Evolutionary conservation across 2,329 filamentous ascomycete species (phyloP).

Genomic region (Rhexocercosporidium sp.): DNA sequence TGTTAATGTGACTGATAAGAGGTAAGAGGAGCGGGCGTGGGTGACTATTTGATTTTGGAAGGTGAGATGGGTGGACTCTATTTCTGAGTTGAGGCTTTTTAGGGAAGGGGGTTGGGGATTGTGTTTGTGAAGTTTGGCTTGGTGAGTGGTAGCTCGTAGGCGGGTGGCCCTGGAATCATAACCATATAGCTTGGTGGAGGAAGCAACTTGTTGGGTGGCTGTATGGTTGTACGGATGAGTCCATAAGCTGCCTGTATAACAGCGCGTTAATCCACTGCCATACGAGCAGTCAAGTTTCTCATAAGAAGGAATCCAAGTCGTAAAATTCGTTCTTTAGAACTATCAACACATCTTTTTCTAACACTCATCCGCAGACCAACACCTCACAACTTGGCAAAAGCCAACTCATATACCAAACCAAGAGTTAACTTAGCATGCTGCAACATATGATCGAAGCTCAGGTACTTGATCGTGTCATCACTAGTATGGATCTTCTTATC

Average conservation of each 20-base stretch:
- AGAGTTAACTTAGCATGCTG: conserved; percentile 87
- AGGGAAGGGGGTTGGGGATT: neutral
- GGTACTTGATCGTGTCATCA: conserved; percentile 71
- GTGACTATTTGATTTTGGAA: neutral
- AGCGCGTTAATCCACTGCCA: too few species aligned
- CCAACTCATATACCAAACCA: conserved; percentile 83
- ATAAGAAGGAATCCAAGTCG: too few species aligned
- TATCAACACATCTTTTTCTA: neutral
- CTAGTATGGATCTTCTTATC: conserved; percentile 74
- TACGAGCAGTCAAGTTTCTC: too few species aligned
- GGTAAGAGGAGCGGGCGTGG: neutral
- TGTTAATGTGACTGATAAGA: neutral
- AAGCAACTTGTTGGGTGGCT: neutral
- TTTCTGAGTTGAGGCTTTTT: neutral
- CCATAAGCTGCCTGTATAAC: too few species aligned
- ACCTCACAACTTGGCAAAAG: conserved; percentile 62
- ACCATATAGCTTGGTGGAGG: too few species aligned
- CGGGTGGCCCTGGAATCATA: too few species aligned
- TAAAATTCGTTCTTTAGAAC: neutral
- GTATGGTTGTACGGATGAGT: too few species aligned
- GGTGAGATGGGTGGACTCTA: neutral
- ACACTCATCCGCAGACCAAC: neutral
- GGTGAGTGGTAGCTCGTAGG: neutral
- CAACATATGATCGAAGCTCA: conserved; percentile 89
- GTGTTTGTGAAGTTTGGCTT: neutral